Percentiles rank a stretch among this genome's conserved stretches.
Conservation (phyloP, 495 filamentous ascomycete species). For the Penicillium coffeae region DNA sequence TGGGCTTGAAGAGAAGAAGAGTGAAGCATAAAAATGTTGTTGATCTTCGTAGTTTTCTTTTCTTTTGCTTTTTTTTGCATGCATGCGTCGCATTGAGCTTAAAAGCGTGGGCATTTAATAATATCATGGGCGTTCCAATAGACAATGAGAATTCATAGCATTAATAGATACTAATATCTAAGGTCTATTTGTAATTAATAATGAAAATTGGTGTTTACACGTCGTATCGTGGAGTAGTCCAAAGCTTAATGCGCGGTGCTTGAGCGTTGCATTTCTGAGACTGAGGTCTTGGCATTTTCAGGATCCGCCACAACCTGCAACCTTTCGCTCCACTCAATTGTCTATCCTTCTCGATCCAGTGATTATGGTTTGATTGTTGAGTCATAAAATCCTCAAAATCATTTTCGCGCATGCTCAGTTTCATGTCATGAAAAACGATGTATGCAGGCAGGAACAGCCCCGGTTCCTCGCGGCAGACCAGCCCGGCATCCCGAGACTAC, state of each 20-base stretch:
- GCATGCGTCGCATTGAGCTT: too few relatives aligned
- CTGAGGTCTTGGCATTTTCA: constrained; percentile 11
- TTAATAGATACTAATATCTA: too few relatives aligned
- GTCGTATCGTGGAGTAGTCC: too few relatives aligned
- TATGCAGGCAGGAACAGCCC: constrained; percentile 13
- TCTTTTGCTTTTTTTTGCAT: too few relatives aligned
- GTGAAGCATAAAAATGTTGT: not conserved
- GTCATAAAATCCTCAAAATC: not conserved
- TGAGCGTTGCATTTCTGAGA: not conserved
- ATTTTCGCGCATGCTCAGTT: not conserved
- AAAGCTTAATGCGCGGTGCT: too few relatives aligned
- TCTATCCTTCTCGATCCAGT: not conserved
- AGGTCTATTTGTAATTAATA: too few relatives aligned
- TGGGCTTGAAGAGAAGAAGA: constrained; percentile 3
- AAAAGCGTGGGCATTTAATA: too few relatives aligned
- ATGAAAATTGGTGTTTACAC: not conserved
- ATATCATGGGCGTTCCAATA: too few relatives aligned
- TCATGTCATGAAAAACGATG: constrained; percentile 13
- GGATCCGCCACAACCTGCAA: not conserved
- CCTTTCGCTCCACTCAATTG: constrained; percentile 1
- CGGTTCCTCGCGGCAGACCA: constrained; percentile 19
- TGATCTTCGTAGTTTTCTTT: too few relatives aligned
- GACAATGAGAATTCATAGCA: too few relatives aligned
- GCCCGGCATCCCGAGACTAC: constrained; percentile 26
- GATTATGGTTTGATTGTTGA: not conserved